Percentiles rank a stretch among this genome's conserved stretches.
phyloP scores from a whole-genome alignment of 2,329 filamentous ascomycete genomes.

The Penicillium sumatraense region DNA sequence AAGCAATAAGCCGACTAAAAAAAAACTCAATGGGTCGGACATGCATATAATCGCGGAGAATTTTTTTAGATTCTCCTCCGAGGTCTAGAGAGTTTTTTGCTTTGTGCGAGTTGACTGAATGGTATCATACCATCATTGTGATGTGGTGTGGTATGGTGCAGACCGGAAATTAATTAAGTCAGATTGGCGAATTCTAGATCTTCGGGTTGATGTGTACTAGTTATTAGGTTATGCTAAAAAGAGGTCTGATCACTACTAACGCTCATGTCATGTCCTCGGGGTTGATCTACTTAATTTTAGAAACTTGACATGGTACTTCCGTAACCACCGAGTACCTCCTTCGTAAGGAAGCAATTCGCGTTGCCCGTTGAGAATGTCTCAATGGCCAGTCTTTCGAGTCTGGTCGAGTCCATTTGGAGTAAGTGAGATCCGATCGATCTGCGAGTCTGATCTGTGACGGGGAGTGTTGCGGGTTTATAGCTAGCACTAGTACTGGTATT shows the following conservation, averaged over 20 bases:
- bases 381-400: neutral
- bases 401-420: too few species aligned
- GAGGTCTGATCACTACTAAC: too few species aligned
- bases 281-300: too few species aligned
- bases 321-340: too few species aligned
- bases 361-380: neutral
- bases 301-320: too few species aligned
- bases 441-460: neutral
- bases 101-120: neutral
- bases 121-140: neutral
- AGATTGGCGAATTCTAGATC: neutral
- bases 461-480: neutral
- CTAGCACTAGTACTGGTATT: neutral
- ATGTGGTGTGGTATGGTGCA: neutral
- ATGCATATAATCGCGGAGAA: neutral
- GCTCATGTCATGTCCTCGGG: too few species aligned
- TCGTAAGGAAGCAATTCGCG: too few species aligned
- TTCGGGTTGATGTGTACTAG: neutral
- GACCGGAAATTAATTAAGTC: neutral
- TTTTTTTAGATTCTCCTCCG: neutral
- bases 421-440: neutral
- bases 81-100: too few species aligned
- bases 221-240: constrained; percentile 9
- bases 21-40: neutral
- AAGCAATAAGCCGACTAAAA: neutral